These are phyloP conservation scores for Haplosporangium gracile DNA, from an alignment of 192 early-diverging fungal species.

Conservation along the genomic window DNA sequence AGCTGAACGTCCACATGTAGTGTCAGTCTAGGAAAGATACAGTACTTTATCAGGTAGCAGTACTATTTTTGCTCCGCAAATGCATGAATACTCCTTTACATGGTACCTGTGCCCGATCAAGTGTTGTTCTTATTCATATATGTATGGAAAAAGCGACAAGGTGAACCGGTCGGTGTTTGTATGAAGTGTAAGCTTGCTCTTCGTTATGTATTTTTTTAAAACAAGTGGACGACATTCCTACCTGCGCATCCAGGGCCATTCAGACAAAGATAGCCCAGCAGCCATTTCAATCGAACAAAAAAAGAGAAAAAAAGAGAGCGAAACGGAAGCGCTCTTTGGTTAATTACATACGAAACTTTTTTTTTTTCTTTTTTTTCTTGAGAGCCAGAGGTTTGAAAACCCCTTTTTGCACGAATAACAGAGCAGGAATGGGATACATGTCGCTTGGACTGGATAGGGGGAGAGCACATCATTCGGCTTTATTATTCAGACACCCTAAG, in stretches of 20 bases:
- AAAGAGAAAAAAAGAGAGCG: not conserved
- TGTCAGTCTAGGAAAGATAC: not conserved
- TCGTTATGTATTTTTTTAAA: not conserved
- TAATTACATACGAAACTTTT: constrained; percentile 1
- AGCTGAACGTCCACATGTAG: not conserved
- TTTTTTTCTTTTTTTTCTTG: not conserved
- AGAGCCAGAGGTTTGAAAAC: not conserved
- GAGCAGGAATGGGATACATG: not conserved
- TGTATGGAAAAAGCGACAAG: not conserved
- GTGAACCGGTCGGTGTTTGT: not conserved
- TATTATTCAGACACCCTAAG: not conserved
- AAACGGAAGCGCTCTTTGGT: not conserved
- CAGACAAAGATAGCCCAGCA: not conserved
- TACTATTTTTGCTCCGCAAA: not conserved
- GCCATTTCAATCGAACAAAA: not conserved
- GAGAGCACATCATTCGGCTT: not conserved
- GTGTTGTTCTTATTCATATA: not conserved
- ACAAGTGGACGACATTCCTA: not conserved
- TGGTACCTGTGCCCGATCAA: not conserved
- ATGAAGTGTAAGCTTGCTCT: not conserved
- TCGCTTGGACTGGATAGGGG: not conserved
- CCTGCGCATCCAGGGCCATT: not conserved
- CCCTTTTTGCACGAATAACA: not conserved
- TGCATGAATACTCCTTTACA: not conserved
- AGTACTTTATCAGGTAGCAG: not conserved